Percentiles rank a stretch among this genome's conserved stretches.
Conservation (phyloP, 805 yeast species). For the Candida jianshihensis region DNA sequence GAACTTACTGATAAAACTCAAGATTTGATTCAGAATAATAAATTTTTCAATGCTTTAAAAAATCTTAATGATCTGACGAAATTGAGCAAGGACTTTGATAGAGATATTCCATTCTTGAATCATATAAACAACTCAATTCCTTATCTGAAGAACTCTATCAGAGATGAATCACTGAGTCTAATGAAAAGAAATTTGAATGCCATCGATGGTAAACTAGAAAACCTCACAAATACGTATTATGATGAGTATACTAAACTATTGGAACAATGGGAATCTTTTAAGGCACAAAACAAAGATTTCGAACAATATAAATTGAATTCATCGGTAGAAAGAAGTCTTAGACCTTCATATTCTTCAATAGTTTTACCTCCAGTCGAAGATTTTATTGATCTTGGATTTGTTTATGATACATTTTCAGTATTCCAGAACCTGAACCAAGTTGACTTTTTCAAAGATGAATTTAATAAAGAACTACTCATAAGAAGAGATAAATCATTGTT, state of each 20-base stretch:
- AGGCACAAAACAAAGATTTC: slow-evolving; percentile 36
- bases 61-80: slow-evolving; percentile 68
- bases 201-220: slow-evolving; percentile 33
- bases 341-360: slow-evolving; percentile 45
- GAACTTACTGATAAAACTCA: slow-evolving; percentile 84
- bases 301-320: slow-evolving; percentile 69
- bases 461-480: slow-evolving; percentile 63
- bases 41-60: slow-evolving; percentile 82
- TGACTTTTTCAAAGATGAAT: slow-evolving; percentile 52
- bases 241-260: slow-evolving; percentile 50
- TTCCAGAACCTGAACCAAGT: slow-evolving; percentile 65
- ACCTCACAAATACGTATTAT: slow-evolving; percentile 51
- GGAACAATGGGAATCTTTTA: slow-evolving; percentile 49
- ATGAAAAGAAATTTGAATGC: slow-evolving; percentile 58
- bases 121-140: slow-evolving; percentile 75
- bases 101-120: slow-evolving; percentile 66
- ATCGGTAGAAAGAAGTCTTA: slow-evolving; percentile 72
- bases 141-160: slow-evolving; percentile 60
- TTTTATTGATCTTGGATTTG: slow-evolving; percentile 56
- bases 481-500: slow-evolving; percentile 67
- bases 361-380: slow-evolving; percentile 26
- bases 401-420: slow-evolving; percentile 79
- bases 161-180: slow-evolving; percentile 64
- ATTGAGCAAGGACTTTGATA: slow-evolving; percentile 63
- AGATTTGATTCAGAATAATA: slow-evolving; percentile 65